Base-by-base conservation (phyloP, 139 green algal species). In the Trebouxia sp. region DNA sequence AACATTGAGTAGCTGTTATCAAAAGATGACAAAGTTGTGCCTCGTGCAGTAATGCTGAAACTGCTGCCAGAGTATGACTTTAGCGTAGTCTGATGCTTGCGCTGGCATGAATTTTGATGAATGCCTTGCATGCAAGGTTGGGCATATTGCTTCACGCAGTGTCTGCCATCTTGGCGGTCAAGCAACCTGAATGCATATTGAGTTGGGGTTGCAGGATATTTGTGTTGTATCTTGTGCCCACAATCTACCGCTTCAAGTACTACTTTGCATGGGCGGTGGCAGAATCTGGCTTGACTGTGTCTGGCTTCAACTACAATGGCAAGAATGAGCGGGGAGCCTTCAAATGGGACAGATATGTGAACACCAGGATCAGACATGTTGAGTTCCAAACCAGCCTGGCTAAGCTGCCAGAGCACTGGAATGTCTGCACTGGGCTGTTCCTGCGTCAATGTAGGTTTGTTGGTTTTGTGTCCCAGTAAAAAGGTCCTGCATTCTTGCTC, bases 381-480 rank as follows among this genome's bases (percentile, higher is more conserved):
- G 91, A 95, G 83, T 83, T 94, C 51, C 85, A 81, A 53, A 83
- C 91, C 75, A 91, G 81, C 22, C 82, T 88, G 35, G 83, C 92
- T 22, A 78, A 91, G 58, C 80, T 94, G 51, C 82, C 88, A 0
- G 39, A 65, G 10, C 79, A 92, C 84, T 96, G 93, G 94, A 97
- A 97, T 81, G 89, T 90, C 35, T 86, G 86, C 48, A 97, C 94
- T 1, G 93, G 91, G 30, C 81, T 78, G 24, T 97, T 93, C 82
- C 82, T 97, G 22, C 69, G 87, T 4, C 78, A 86, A 79, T 91
- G 86, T 89, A 75, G 76, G 79, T 42, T 17, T n/a, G 8, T 9
- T 38, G 50, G 30, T 51, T 24, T 7, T 62, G 20, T 32, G 20
- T 62, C 47, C 39, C 58, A 37, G 3, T 5, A 65, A 8, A 26